phyloP scores from a whole-genome alignment of 345 rosid species.

The Eucalyptus marginata region DNA sequence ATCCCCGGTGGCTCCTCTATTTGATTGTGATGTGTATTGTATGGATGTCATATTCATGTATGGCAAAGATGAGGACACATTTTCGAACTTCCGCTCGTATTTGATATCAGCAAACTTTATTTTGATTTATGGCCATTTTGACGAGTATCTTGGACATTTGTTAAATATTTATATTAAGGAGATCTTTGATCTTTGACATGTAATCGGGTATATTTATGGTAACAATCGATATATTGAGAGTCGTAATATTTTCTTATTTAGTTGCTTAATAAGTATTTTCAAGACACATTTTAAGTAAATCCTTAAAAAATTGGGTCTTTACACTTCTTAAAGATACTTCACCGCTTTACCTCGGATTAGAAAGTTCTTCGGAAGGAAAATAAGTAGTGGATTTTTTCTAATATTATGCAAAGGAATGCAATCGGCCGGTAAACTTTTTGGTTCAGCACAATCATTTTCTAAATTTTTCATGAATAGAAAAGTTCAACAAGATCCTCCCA shows the following conservation, averaged over 20 bases:
- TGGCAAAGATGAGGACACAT: not conserved
- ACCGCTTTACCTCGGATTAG: not conserved
- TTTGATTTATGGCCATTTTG: not conserved
- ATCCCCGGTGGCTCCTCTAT: not conserved
- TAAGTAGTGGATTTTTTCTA: not conserved
- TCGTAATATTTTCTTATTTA: not conserved
- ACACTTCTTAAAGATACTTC: not conserved
- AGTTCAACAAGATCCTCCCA: no score
- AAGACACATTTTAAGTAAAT: not conserved
- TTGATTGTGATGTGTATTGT: not conserved
- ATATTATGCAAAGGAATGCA: no score
- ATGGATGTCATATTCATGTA: no score
- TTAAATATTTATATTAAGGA: not conserved
- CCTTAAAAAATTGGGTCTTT: not conserved
- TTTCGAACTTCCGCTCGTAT: not conserved
- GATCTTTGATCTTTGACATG: no score
- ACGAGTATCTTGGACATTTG: not conserved
- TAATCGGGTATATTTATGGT: fast-evolving
- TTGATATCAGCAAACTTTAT: not conserved
- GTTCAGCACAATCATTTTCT: no score
- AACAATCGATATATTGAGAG: not conserved
- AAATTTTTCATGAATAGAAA: no score
- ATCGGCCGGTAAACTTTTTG: no score
- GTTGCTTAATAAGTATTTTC: not conserved
- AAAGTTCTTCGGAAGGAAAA: not conserved